A percentile compares a stretch with the other conserved stretches of the same genome.
These are phyloP conservation scores for Acer saccharum DNA, from an alignment of 345 rosid species.

Conservation along the genomic window DNA sequence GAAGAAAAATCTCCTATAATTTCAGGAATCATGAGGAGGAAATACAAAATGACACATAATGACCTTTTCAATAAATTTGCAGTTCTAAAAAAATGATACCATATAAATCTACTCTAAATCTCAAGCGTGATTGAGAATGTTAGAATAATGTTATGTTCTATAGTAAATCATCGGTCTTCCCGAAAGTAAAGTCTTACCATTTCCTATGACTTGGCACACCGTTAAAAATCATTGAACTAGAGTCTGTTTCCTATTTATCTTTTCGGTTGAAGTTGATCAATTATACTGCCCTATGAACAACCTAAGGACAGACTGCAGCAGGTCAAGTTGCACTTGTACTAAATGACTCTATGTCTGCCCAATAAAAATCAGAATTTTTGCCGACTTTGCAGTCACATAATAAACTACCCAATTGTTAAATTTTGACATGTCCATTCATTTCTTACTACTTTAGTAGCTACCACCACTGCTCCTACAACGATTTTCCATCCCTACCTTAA, in stretches of 20 bases:
- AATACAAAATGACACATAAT: conserved; percentile 18
- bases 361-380: neutral
- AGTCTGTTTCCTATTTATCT: neutral
- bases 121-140: no score
- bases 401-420: neutral
- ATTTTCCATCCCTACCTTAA: no score
- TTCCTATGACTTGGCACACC: no score
- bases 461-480: no score
- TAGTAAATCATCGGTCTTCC: neutral
- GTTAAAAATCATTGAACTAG: no score
- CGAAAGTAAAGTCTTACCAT: neutral
- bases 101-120: no score
- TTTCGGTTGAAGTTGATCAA: neutral
- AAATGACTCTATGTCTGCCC: neutral
- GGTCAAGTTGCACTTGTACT: neutral
- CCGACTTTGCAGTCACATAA: neutral
- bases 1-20: conserved; percentile 18
- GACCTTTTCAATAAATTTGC: neutral
- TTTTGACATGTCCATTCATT: no score
- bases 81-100: no score
- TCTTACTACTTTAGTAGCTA: no score
- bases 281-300: neutral
- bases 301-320: neutral
- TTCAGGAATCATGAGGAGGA: conserved; percentile 28
- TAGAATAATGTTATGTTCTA: no score